phyloP scores from a whole-genome alignment of 176 grass and related monocot genomes.

The Puccinellia tenuiflora region DNA sequence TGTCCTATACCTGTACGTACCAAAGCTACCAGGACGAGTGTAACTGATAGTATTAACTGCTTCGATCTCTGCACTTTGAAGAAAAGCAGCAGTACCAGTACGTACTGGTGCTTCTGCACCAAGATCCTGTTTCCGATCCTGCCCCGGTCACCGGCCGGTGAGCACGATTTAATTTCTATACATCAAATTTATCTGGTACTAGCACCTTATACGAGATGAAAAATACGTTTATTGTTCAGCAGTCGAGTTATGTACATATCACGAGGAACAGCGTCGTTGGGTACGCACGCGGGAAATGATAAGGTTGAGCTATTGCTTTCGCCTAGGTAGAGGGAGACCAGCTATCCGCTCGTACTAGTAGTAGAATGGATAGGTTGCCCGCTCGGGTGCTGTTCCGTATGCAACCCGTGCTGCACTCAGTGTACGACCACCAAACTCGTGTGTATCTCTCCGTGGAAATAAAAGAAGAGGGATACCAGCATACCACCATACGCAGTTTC shows the following conservation, averaged over 20 bases:
- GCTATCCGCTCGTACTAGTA: not conserved
- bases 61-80: not conserved
- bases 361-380: not conserved
- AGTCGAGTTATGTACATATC: too few species aligned
- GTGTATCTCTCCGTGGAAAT: not conserved
- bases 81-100: not conserved
- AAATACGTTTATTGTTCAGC: too few species aligned
- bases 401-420: not conserved
- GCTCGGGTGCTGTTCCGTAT: not conserved
- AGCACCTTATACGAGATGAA: not conserved
- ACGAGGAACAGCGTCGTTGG: not conserved
- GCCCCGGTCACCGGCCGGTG: too few species aligned
- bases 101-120: not conserved
- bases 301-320: conserved; percentile 5
- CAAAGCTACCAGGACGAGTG: not conserved
- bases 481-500: not conserved
- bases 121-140: too few species aligned
- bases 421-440: not conserved
- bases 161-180: not conserved
- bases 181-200: not conserved
- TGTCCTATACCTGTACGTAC: not conserved
- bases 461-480: not conserved
- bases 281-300: not conserved
- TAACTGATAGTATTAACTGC: not conserved
- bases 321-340: not conserved